phyloP scores from a whole-genome alignment of 192 early-diverging fungal species.

The Oehlia diaphana region DNA sequence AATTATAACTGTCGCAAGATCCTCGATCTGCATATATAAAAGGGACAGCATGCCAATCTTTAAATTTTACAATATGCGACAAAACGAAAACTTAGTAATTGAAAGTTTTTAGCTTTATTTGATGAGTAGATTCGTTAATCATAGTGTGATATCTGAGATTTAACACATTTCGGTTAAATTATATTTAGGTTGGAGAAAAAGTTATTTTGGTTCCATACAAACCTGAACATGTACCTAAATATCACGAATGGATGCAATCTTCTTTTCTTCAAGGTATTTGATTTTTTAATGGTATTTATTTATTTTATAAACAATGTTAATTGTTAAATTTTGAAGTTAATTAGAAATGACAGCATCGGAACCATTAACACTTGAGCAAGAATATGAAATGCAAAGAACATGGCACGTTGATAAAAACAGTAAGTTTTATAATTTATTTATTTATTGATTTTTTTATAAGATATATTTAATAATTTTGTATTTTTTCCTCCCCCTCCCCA shows the following conservation, averaged over 20 bases:
- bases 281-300: no score
- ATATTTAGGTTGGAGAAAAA: constrained; percentile 54
- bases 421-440: constrained; percentile 32
- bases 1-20: no score
- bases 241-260: constrained; percentile 96
- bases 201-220: constrained; percentile 85
- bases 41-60: no score
- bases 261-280: constrained; percentile 73
- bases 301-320: not conserved
- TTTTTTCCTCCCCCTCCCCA: not conserved
- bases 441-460: not conserved
- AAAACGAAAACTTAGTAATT: not conserved
- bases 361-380: constrained; percentile 88
- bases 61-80: not conserved
- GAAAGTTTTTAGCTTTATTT: not conserved
- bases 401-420: constrained; percentile 86
- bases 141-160: not conserved
- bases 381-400: constrained; percentile 90
- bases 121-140: no score
- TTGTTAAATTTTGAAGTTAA: not conserved
- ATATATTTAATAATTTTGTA: not conserved
- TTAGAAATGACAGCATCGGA: constrained; percentile 95
- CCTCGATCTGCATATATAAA: no score
- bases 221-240: constrained; percentile 78
- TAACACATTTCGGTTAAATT: not conserved